Conservation (phyloP, 176 grass and related monocot species). For the Cenchrus purpureus region DNA sequence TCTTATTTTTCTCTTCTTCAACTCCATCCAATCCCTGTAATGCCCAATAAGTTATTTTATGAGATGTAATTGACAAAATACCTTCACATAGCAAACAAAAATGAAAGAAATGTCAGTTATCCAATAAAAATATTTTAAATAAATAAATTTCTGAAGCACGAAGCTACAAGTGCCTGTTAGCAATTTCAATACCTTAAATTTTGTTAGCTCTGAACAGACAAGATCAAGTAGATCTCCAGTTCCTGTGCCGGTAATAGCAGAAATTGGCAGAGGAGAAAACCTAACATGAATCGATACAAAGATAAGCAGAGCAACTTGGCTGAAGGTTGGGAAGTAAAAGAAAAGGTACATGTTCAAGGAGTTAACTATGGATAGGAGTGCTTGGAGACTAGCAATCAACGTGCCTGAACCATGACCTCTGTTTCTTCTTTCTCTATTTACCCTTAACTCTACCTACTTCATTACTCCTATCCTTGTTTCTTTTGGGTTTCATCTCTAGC, state of each 20-base stretch:
- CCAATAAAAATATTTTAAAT: neutral
- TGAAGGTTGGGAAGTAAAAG: conserved; percentile 3
- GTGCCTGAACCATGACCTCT: no score
- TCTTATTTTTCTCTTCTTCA: conserved; percentile 70
- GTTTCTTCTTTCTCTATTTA: no score
- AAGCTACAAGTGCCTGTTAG: conserved; percentile 4
- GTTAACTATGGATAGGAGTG: no score
- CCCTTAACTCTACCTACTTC: no score
- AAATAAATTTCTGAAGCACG: neutral
- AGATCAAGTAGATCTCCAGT: conserved; percentile 92
- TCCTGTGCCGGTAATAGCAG: conserved; percentile 89
- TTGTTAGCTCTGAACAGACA: conserved; percentile 81
- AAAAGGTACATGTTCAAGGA: neutral
- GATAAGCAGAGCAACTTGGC: conserved; percentile 7
- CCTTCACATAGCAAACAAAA: conserved; percentile 8
- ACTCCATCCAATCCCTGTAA: conserved; percentile 51
- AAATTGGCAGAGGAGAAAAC: conserved; percentile 89
- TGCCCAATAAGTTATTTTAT: neutral
- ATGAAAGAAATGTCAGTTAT: neutral
- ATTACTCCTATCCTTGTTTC: no score
- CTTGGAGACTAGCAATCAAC: no score
- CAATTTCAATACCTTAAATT: conserved; percentile 58
- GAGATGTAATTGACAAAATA: neutral
- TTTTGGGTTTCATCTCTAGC: no score
- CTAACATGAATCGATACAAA: conserved; percentile 45